A percentile compares a stretch with the other conserved stretches of the same genome.
These are phyloP conservation scores for Suillus placidus DNA, from an alignment of 768 basidiomycete genomes.

Conservation along the genomic window DNA sequence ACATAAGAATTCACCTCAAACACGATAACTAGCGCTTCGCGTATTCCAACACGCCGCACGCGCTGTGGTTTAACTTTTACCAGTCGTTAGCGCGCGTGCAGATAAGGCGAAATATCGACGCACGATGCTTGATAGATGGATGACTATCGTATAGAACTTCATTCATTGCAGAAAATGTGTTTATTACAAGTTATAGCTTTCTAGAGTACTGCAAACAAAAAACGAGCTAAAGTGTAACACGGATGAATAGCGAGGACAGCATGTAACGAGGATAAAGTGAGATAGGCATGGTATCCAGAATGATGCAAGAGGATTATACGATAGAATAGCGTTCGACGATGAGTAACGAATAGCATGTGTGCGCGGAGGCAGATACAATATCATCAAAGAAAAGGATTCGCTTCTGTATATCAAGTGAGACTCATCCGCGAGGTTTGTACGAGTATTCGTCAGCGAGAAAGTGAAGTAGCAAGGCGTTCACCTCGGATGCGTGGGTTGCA, in stretches of 20 bases:
- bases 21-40: no score
- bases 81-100: not conserved
- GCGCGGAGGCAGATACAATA: not conserved
- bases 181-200: not conserved
- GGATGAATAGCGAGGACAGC: slow-evolving; percentile 3
- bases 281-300: slow-evolving; percentile 3
- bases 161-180: not conserved
- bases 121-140: not conserved
- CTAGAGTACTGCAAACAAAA: not conserved
- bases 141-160: not conserved
- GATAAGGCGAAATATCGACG: no score
- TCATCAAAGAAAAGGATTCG: not conserved
- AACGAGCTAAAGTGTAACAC: not conserved
- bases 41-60: no score
- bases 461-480: slow-evolving; percentile 29
- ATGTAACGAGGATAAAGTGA: not conserved
- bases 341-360: not conserved
- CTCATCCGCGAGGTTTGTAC: not conserved
- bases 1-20: no score
- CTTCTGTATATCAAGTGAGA: not conserved
- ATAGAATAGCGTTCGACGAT: not conserved
- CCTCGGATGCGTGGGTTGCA: slow-evolving; percentile 34
- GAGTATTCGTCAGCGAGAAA: slow-evolving; percentile 22
- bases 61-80: not conserved
- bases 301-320: not conserved